These are phyloP conservation scores for Colletotrichum simmondsii DNA, from an alignment of 2,329 filamentous ascomycete species.

Conservation along the genomic window DNA sequence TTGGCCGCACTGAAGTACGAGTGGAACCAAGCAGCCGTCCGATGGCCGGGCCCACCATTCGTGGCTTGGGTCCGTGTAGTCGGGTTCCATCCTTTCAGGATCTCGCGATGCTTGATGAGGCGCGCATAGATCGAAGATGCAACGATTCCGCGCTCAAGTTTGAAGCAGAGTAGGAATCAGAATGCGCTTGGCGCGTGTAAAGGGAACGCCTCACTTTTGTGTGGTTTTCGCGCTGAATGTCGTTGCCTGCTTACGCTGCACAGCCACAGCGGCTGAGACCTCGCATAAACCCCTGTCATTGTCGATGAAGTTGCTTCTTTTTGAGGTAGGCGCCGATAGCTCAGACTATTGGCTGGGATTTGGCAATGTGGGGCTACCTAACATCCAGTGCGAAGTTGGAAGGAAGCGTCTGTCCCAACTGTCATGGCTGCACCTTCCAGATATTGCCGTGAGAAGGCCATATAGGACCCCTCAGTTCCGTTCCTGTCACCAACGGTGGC, in stretches of 20 bases:
- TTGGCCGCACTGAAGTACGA: background rate
- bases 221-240: background rate
- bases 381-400: background rate
- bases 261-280: background rate
- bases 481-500: background rate
- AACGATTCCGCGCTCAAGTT: background rate
- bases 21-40: slow-evolving; percentile 3
- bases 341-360: background rate
- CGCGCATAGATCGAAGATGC: background rate
- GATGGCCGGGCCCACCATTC: background rate
- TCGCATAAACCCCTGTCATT: background rate
- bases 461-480: background rate
- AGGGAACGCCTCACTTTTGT: background rate
- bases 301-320: background rate
- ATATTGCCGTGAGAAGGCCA: no score
- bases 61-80: background rate
- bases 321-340: no score
- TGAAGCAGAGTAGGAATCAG: background rate
- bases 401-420: background rate
- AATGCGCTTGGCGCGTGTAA: background rate
- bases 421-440: no score
- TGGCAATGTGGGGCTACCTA: no score
- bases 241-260: background rate
- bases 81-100: background rate
- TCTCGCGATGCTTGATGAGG: background rate